A percentile compares a stretch with the other conserved stretches of the same genome.
phyloP scores from a whole-genome alignment of 768 basidiomycete genomes.

The Cystobasidium tubakii region DNA sequence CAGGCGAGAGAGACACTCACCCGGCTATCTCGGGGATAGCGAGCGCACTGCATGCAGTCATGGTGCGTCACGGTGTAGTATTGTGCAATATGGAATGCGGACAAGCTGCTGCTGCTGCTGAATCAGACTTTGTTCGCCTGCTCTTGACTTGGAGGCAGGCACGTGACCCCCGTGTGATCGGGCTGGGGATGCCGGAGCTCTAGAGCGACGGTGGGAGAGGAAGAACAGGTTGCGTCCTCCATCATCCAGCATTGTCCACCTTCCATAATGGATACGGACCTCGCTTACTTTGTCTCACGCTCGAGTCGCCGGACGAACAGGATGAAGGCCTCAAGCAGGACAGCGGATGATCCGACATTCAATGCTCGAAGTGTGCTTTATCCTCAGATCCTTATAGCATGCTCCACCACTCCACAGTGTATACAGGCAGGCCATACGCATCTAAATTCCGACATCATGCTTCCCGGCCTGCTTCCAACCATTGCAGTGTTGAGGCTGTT shows the following conservation, averaged over 20 bases:
- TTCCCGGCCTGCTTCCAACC: not conserved
- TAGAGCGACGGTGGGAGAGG: no score
- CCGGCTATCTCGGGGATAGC: conserved; percentile 6
- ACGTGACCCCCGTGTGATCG: conserved; percentile 1
- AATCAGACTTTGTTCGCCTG: no score
- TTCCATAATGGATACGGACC: no score
- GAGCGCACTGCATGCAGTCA: not conserved
- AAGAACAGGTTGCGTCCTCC: no score
- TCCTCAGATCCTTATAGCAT: no score
- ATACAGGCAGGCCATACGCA: no score
- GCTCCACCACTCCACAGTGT: no score
- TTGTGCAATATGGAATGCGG: not conserved
- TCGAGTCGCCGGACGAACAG: not conserved
- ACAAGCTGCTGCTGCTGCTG: not conserved
- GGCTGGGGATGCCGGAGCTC: no score
- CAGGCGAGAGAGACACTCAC: not conserved
- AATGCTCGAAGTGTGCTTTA: not conserved
- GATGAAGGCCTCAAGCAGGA: no score
- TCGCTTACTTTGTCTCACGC: not conserved
- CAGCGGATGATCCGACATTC: not conserved
- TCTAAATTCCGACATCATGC: no score
- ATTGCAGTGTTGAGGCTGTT: not conserved
- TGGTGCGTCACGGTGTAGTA: not conserved
- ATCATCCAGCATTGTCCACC: no score
- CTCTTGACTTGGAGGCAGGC: no score